These are phyloP conservation scores for Caloboletus firmus DNA, from an alignment of 1,284 basidiomycete genomes.

Conservation along the genomic window DNA sequence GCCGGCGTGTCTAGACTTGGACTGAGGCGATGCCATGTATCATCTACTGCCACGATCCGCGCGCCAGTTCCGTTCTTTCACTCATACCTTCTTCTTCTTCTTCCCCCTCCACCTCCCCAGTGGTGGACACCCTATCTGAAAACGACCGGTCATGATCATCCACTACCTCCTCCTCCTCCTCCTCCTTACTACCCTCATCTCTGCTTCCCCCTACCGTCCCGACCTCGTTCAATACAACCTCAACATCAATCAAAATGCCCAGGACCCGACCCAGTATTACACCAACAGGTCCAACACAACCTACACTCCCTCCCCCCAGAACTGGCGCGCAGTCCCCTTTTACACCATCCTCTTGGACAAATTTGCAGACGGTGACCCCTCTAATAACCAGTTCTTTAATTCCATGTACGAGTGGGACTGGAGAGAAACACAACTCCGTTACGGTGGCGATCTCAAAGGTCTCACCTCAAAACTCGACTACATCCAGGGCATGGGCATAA, in stretches of 20 bases:
- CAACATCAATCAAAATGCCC: slow-evolving; percentile 78
- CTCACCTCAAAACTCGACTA: slow-evolving; percentile 79
- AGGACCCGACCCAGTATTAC: slow-evolving; percentile 67
- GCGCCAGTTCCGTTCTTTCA: neutral
- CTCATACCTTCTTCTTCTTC: slow-evolving; percentile 12
- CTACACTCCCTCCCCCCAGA: slow-evolving; percentile 78
- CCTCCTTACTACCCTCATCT: slow-evolving; percentile 18
- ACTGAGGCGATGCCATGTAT: no score
- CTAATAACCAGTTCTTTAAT: slow-evolving; percentile 86
- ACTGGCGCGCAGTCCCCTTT: slow-evolving; percentile 83
- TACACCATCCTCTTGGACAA: slow-evolving; percentile 90
- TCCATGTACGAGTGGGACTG: slow-evolving; percentile 82
- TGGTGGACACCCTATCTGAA: neutral
- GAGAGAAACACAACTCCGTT: slow-evolving; percentile 83
- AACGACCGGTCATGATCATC: slow-evolving; percentile 19
- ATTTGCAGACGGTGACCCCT: slow-evolving; percentile 87
- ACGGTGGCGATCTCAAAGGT: slow-evolving; percentile 83
- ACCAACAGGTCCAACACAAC: slow-evolving; percentile 60
- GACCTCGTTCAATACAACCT: slow-evolving; percentile 80
- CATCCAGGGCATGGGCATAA: slow-evolving; percentile 83
- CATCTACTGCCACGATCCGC: no score
- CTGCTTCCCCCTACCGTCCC: slow-evolving; percentile 71
- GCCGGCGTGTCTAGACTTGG: no score
- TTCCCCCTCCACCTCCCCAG: neutral
- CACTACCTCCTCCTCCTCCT: slow-evolving; percentile 24